These are phyloP conservation scores for Populus hybrid DNA, from an alignment of 441 rosid species.

Conservation along the genomic window DNA sequence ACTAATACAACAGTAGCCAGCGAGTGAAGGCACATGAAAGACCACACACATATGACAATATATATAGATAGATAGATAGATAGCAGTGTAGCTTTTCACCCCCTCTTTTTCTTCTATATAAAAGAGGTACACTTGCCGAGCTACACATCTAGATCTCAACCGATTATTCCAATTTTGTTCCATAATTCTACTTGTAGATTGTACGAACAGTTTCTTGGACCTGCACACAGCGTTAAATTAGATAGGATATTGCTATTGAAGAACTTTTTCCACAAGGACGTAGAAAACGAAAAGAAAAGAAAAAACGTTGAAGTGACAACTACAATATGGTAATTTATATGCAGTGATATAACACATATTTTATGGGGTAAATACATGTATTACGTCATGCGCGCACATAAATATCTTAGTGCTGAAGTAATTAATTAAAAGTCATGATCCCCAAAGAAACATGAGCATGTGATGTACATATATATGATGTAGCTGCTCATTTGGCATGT, in stretches of 20 bases:
- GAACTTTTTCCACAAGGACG: too few species aligned
- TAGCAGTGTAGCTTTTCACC: too few species aligned
- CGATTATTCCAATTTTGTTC: background rate
- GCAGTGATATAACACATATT: background rate
- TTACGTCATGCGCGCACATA: background rate
- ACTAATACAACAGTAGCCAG: background rate
- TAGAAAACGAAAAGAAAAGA: background rate
- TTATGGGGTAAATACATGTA: background rate
- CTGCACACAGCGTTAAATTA: background rate
- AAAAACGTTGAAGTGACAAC: too few species aligned
- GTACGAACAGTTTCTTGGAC: background rate
- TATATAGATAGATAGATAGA: too few species aligned
- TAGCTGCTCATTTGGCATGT: background rate
- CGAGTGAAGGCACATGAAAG: background rate
- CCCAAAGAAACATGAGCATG: conserved; percentile 3
- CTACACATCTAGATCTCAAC: background rate
- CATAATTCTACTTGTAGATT: background rate
- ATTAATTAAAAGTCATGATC: background rate
- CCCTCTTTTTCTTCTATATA: too few species aligned
- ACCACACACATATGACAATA: too few species aligned
- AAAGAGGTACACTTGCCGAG: background rate
- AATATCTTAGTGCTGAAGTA: background rate
- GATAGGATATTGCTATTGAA: too few species aligned
- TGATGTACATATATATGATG: background rate
- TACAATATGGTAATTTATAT: too few species aligned